Conservation (phyloP, 2,329 filamentous ascomycete species). For the Thielaviopsis musarum region DNA sequence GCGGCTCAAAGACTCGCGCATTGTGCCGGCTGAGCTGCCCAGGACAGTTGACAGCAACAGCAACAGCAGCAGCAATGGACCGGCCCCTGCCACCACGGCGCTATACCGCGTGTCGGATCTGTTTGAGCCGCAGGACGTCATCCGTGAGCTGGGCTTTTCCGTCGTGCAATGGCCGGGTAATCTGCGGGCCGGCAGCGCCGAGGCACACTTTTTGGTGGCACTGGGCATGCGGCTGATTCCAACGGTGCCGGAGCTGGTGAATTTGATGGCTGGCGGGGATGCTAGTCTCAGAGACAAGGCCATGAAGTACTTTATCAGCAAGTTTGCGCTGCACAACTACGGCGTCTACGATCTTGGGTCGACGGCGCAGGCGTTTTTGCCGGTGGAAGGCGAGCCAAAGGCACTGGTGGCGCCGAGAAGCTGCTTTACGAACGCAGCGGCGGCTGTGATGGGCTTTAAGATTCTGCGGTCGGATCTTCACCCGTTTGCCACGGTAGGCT, state of each 20-base stretch:
- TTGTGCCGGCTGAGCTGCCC: constrained; percentile 61
- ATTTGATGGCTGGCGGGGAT: constrained; percentile 54
- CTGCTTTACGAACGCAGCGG: constrained; percentile 69
- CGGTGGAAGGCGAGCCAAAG: constrained; percentile 50
- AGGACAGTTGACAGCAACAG: constrained; percentile 31
- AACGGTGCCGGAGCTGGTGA: constrained; percentile 54
- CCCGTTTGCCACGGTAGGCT: constrained; percentile 45
- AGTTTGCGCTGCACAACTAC: constrained; percentile 67
- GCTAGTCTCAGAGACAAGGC: constrained; percentile 45
- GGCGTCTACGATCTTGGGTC: constrained; percentile 40
- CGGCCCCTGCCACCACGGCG: constrained; percentile 32
- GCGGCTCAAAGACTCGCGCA: constrained; percentile 58
- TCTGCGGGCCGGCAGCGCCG: constrained; percentile 46
- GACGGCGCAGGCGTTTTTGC: constrained; percentile 47
- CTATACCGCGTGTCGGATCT: constrained; percentile 62
- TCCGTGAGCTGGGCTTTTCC: constrained; percentile 55
- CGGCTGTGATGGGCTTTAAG: constrained; percentile 62
- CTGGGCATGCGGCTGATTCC: constrained; percentile 64
- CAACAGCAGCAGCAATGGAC: constrained; percentile 32
- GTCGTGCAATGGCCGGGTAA: constrained; percentile 68
- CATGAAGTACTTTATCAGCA: constrained; percentile 67
- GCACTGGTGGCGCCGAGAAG: constrained; percentile 53
- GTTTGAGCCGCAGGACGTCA: constrained; percentile 57
- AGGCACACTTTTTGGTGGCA: constrained; percentile 55
- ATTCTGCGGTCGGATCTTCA: constrained; percentile 64